Evolutionary conservation across 2,329 filamentous ascomycete genomes (phyloP).

Genomic region (Apiospora malaysiana): DNA sequence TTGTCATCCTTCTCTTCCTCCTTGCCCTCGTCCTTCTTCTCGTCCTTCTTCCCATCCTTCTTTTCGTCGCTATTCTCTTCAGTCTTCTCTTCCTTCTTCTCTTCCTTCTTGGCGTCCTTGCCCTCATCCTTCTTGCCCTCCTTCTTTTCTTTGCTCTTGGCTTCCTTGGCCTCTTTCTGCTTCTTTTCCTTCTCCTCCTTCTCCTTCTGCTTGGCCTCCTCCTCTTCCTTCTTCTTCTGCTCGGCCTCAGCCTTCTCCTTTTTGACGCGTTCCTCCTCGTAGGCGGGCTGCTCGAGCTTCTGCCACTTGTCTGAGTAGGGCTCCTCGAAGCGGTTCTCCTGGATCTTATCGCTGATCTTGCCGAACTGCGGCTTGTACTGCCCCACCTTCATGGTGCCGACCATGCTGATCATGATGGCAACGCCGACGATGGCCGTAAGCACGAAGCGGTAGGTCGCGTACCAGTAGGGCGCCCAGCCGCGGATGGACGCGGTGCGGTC

Average conservation of each 20-base stretch:
- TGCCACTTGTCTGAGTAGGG: constrained; percentile 51
- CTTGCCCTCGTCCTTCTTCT: constrained; percentile 38
- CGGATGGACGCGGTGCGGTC: constrained; percentile 74
- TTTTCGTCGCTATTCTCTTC: constrained; percentile 45
- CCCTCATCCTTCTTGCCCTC: constrained; percentile 28
- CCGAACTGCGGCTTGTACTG: constrained; percentile 43
- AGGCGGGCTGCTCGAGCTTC: constrained; percentile 43
- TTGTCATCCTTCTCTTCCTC: constrained; percentile 27
- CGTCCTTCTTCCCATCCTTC: constrained; percentile 40
- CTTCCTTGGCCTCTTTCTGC: constrained; percentile 39
- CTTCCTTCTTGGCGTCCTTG: background rate
- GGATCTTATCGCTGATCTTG: constrained; percentile 47
- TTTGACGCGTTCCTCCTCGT: constrained; percentile 45
- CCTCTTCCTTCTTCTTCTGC: constrained; percentile 41
- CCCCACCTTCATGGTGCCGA: constrained; percentile 80
- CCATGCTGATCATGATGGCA: constrained; percentile 79
- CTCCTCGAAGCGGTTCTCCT: constrained; percentile 39
- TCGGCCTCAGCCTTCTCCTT: constrained; percentile 43
- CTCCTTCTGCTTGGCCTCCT: constrained; percentile 30
- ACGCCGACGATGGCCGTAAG: constrained; percentile 88
- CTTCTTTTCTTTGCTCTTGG: constrained; percentile 35
- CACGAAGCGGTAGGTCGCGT: constrained; percentile 87
- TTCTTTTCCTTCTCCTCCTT: constrained; percentile 31
- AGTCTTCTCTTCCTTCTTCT: constrained; percentile 49
- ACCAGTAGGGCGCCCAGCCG: constrained; percentile 87